These are phyloP conservation scores for Citrus reticulata DNA, from an alignment of 345 rosid species.

Conservation along the genomic window DNA sequence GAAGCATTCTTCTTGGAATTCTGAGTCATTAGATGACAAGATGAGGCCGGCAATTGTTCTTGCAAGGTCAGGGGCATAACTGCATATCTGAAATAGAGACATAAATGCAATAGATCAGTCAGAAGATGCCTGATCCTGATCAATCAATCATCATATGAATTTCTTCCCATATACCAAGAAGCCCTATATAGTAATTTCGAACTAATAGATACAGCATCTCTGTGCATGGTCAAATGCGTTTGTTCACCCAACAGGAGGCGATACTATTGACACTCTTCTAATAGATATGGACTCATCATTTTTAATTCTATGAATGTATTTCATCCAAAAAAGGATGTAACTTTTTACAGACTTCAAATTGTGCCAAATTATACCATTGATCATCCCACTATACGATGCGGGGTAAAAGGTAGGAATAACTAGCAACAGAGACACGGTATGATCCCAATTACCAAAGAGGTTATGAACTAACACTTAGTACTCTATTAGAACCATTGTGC, in stretches of 20 bases:
- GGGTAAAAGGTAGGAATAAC: no score
- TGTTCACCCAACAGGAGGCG: neutral
- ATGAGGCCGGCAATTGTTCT: conserved; percentile 76
- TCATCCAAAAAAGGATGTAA: neutral
- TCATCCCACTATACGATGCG: no score
- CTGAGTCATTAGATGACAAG: conserved; percentile 56
- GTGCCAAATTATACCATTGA: neutral
- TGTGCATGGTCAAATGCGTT: neutral
- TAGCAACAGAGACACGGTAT: neutral
- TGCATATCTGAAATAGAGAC: conserved; percentile 46
- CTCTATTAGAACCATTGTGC: neutral
- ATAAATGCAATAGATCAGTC: neutral
- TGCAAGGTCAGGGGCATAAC: conserved; percentile 88
- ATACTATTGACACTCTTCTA: no score
- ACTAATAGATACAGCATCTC: neutral
- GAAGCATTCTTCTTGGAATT: conserved; percentile 74
- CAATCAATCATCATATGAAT: neutral
- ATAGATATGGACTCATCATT: no score
- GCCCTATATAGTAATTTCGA: neutral
- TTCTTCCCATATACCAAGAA: neutral
- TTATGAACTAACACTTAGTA: neutral
- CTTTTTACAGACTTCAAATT: no score
- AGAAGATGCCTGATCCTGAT: neutral
- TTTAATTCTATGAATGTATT: neutral
- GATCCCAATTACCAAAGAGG: neutral